Percentiles rank a stretch among this genome's conserved stretches.
These are phyloP conservation scores for Hsuehochloa calcarea DNA, from an alignment of 176 grass and related monocot genomes.

Conservation along the genomic window DNA sequence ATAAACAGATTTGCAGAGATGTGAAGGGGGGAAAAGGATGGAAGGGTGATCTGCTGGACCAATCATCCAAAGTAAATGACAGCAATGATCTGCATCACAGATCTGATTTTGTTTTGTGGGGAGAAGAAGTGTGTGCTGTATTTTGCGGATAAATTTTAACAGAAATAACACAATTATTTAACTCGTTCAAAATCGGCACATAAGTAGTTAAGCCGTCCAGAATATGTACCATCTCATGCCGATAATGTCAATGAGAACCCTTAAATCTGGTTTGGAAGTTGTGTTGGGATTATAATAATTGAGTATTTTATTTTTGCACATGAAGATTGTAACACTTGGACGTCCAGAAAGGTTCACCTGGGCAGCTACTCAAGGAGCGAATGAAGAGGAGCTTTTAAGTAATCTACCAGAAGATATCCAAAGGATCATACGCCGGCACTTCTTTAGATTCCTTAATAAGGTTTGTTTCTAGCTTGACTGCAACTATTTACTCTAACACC, in stretches of 20 bases:
- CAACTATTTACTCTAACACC: background rate
- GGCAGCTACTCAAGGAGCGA: conserved; percentile 92
- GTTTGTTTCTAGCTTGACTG: conserved; percentile 32
- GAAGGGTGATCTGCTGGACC: no score
- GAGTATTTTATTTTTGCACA: background rate
- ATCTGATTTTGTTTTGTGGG: conserved; percentile 9
- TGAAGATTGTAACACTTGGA: conserved; percentile 4
- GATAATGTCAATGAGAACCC: background rate
- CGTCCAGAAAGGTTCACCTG: conserved; percentile 92
- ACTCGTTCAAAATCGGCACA: background rate
- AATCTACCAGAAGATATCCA: conserved; percentile 99
- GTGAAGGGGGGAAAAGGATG: no score
- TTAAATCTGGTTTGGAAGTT: conserved; percentile 10
- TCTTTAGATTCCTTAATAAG: conserved; percentile 90
- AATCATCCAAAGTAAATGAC: no score
- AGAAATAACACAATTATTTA: conserved; percentile 3
- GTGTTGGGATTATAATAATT: background rate
- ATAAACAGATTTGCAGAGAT: no score
- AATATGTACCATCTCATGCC: background rate
- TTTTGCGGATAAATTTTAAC: background rate
- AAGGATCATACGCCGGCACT: conserved; percentile 85
- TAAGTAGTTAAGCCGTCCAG: background rate
- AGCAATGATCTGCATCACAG: background rate
- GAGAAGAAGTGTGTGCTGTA: background rate
- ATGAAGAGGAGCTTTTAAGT: conserved; percentile 81